Evolutionary conservation across 2,329 filamentous ascomycete genomes (phyloP).

Genomic region (Coniochaeta prunicola): DNA sequence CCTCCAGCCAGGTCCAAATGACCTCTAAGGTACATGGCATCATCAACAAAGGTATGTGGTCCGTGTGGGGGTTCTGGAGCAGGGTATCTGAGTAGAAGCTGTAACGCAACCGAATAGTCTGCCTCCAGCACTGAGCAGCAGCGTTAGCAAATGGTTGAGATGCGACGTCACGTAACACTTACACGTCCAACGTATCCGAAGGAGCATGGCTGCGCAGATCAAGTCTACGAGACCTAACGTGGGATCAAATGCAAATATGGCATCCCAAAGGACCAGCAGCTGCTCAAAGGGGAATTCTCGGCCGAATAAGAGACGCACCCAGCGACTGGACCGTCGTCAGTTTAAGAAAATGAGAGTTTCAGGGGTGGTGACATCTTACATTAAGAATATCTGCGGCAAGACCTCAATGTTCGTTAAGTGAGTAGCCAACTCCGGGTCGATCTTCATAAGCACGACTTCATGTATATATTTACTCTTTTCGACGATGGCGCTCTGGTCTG

Average conservation of each 20-base stretch:
- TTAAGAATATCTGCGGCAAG: conserved; percentile 92
- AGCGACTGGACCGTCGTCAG: conserved; percentile 52
- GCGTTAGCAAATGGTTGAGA: neutral
- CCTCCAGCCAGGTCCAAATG: conserved; percentile 59
- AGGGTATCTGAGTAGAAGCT: conserved; percentile 78
- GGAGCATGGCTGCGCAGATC: conserved; percentile 88
- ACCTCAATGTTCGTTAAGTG: conserved; percentile 82
- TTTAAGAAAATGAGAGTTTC: neutral
- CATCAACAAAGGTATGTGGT: conserved; percentile 75
- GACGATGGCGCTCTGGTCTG: conserved; percentile 61
- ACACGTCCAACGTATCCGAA: conserved; percentile 87
- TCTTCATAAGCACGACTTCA: conserved; percentile 66
- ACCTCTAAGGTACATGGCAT: conserved; percentile 68
- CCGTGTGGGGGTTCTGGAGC: conserved; percentile 53
- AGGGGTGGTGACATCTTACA: conserved; percentile 45
- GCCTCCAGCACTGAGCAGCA: conserved; percentile 61
- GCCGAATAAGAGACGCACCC: conserved; percentile 89
- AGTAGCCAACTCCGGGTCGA: conserved; percentile 75
- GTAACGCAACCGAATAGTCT: conserved; percentile 81
- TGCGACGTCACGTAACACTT: conserved; percentile 25
- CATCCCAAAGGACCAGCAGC: conserved; percentile 81
- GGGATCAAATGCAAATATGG: conserved; percentile 80
- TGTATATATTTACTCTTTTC: conserved; percentile 82
- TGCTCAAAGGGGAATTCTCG: conserved; percentile 88
- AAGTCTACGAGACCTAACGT: conserved; percentile 75